Base-by-base conservation (phyloP, 2,329 filamentous ascomycete genomes). In the Penicillium sp. region DNA sequence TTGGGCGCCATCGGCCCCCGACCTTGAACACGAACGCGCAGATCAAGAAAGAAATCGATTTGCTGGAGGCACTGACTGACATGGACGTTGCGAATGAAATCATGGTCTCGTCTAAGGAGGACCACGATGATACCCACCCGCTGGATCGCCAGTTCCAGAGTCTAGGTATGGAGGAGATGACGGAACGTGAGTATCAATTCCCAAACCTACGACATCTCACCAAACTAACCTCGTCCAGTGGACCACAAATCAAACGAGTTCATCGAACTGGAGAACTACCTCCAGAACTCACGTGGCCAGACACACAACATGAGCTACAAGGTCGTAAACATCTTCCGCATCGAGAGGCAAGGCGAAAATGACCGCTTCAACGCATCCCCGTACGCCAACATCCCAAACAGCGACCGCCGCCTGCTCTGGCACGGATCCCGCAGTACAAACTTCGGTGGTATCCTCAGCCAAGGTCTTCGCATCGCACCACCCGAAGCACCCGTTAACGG, bases 401-500 rank as follows among this genome's bases (percentile, higher is more conserved):
- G 83, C 48, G 84, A 94, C 70, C 85, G 89, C 25, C 86, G 90
- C 19, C 84, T 96, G 1, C 81, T 96, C 3, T 96, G 92, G 92
- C 92, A 96, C 71, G 91, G 92, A 17, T 93, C 89, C 17, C 86
- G 91, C 35, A 84, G 82, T 33, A 94, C 90, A 52, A 96, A 96
- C 72, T 96, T 88, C 64, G 91, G 89, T 69, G 92, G 91, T 69
- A 96, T 96, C 58, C 84, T 96, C 42, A 89, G 86, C 57, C 90
- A 96, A 73, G 92, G 92, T 63, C 83, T 96, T 7, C 89, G 91
- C n/a, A 96, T 96, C 63, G 92, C 92, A 7, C 92, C 92, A 0
- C 78, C 77, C 1, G 78, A 95, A 73, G 91, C 91, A 0, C 92
- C 91, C 0, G 86, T 86, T 0, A 84, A 81, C 5, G 90, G 90